phyloP scores from a whole-genome alignment of 2,329 filamentous ascomycete genomes.

The Leptographium radiaticola region DNA sequence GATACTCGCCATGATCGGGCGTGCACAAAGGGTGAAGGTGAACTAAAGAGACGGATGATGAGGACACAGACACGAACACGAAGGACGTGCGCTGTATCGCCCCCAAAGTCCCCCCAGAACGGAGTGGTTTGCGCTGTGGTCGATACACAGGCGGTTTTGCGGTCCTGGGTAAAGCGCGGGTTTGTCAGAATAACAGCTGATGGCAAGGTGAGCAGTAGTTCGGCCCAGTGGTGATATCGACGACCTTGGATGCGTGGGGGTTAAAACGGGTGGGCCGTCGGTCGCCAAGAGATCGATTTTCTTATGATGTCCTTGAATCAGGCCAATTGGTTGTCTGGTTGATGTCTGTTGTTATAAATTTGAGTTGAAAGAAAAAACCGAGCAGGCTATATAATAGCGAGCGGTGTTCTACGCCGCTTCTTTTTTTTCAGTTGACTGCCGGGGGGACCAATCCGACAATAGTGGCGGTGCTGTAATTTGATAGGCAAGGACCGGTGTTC shows the following conservation, averaged over 20 bases:
- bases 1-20: conserved; percentile 17
- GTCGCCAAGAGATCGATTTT: not conserved
- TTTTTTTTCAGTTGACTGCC: not conserved
- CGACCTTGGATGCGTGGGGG: not conserved
- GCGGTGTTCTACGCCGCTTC: not conserved
- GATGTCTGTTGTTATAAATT: not conserved
- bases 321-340: not conserved
- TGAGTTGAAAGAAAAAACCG: not conserved
- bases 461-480: not conserved
- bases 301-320: not conserved
- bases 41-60: not conserved
- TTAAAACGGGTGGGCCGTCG: not conserved
- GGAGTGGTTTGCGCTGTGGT: not conserved
- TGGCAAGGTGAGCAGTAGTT: not conserved
- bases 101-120: not conserved
- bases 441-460: not conserved
- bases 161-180: not conserved
- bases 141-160: not conserved
- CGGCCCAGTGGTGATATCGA: not conserved
- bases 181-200: not conserved
- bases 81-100: conserved; percentile 1
- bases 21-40: not conserved
- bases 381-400: not conserved
- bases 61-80: conserved; percentile 3
- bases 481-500: not conserved